Base-by-base conservation (phyloP, 2,329 filamentous ascomycete species). In the Calonectria hongkongensis region DNA sequence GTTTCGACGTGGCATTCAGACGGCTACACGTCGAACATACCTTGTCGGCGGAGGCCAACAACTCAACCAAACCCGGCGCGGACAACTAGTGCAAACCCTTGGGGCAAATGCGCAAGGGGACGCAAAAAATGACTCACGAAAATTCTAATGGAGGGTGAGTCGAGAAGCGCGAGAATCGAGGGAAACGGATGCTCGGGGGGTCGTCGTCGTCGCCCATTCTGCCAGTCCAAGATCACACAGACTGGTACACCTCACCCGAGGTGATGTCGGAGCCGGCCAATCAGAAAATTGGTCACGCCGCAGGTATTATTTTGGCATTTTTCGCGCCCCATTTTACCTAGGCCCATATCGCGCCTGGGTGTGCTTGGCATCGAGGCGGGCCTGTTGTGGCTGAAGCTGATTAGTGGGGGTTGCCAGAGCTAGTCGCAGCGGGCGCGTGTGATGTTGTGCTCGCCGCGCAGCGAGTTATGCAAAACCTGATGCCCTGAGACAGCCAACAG, bases 261-360 rank as follows among this genome's bases (percentile, higher is more conserved):
- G 79, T 82, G 81, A 82, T 79, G 81, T 80, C 77, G 79, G 75
- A 41, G 70, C 76, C 65, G 80, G 76, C 83, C 83, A 85, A 85
- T 85, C 82, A 85, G 79, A 84, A 85, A 84, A 83, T 78, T 81
- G 81, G 79, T 79, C 81, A 79, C 79, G 76, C 73, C 73, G 76
- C 77, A 80, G 77, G 76, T 79, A 81, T 82, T 81, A 79, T 82
- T 83, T 81, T 82, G 74, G 76, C 78, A 79, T 81, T 82, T 78
- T 76, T 75, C 79, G 78, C 72, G 78, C 79, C 80, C 79, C 80
- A 81, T 82, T 83, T 82, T 79, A 75, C 73, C 69, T 79, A 70
- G 74, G 71, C 66, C 76, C 78, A 78, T 74, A 78, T 80, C 79
- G 76, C 69, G 70, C 68, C 64, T 68, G 68, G 72, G 78, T 68